Conservation (phyloP, 78 protist species). For the Dictyostelium intermedium region DNA sequence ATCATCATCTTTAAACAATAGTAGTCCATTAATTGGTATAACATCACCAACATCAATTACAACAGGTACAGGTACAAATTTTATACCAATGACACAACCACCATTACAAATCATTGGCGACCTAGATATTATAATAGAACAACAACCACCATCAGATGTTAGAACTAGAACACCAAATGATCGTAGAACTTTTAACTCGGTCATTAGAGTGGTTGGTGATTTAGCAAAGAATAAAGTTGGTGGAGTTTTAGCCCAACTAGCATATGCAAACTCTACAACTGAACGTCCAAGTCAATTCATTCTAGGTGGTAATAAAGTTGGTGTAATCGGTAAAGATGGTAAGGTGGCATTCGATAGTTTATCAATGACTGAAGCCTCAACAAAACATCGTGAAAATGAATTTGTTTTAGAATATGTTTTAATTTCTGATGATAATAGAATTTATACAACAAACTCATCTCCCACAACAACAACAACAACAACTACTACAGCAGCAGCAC, state of each 20-base stretch:
- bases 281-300: slow-evolving; percentile 71
- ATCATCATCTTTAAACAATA: slow-evolving; percentile 19
- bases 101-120: slow-evolving; percentile 28
- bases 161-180: slow-evolving; percentile 73
- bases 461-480: not conserved
- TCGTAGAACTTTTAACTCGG: slow-evolving; percentile 55
- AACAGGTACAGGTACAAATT: not conserved
- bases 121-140: slow-evolving; percentile 38
- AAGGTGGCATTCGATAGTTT: slow-evolving; percentile 71
- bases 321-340: slow-evolving; percentile 67
- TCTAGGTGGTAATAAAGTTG: slow-evolving; percentile 76
- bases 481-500: not conserved
- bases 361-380: slow-evolving; percentile 81
- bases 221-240: slow-evolving; percentile 44
- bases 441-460: not conserved
- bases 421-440: slow-evolving; percentile 44
- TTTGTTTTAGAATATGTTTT: slow-evolving; percentile 55
- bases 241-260: slow-evolving; percentile 44
- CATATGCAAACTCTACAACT: slow-evolving; percentile 38
- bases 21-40: not conserved
- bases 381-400: slow-evolving; percentile 77
- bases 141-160: slow-evolving; percentile 76
- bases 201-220: slow-evolving; percentile 59
- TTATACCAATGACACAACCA: not conserved
- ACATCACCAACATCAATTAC: slow-evolving; percentile 24